Base-by-base conservation (phyloP, 139 green algal genomes). In the Auxenochlorella protothecoides region DNA sequence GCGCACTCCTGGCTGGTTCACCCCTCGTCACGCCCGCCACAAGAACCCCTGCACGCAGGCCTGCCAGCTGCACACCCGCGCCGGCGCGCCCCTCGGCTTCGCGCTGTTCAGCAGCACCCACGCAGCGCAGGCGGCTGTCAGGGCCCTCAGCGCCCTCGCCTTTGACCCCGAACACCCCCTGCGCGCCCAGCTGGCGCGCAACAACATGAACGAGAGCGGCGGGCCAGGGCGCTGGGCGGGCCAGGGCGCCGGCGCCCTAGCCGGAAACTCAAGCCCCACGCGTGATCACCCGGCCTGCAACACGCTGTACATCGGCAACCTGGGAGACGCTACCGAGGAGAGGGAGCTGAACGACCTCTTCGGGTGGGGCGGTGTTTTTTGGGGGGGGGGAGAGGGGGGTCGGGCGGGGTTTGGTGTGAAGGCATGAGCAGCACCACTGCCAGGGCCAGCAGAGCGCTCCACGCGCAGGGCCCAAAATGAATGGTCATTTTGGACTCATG, bases 231-330 rank as follows among this genome's bases (percentile, higher is more conserved):
- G 5, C 68, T 70, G 16, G 70, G 72, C 51, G 27, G 65, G n/a
- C 57, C 70, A 4, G 57, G 80, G n/a, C 54, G 63, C 55, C 77
- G 63, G 16, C 62, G 67, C 57, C 16, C 4, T 53, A 44, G 27
- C n/a, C 63, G 16, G 4, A 7, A 9, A 55, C 27, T 27, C 27
- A 4, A 13, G 7, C 10, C 63, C 53, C 15, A 53, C 85, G 14
- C 63, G 87, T 13, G 92, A 97, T 77, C 97, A 97, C 81, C 86
- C 91, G 14, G 91, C 92, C 60, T 97, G 92, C 85, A 97, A 96
- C 81, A 97, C 92, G 14, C 84, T 97, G 11, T 97, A 97, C 80
- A 89, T 97, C 51, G 91, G 89, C 54, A 96, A 96, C 80, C 85
- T 96, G 57, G 68, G 83, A 3, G 83, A 90, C 55, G 55, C 14